Evolutionary conservation across 805 yeast genomes (phyloP), one percentile per base, ranked within the genome.

Genomic region (Candida incommunis): DNA sequence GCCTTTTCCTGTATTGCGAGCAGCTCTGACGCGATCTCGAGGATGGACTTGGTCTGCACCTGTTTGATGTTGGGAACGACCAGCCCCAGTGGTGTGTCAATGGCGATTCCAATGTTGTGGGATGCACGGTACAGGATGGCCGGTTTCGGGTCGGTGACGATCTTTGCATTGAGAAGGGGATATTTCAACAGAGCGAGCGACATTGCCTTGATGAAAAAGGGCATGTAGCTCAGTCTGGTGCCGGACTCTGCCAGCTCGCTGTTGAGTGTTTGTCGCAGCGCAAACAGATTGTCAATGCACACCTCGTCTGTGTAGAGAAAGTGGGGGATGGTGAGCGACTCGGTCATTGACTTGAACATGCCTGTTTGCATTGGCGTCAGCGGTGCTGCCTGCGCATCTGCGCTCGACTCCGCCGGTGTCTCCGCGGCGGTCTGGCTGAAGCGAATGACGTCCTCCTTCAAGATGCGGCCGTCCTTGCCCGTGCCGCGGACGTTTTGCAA

Each of bases 221-320:
- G 64, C 60, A 60, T 55, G 49, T 41, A 60, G 11, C 63, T 55
- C 24, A 60, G 46, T 44, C 55, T 57, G 16, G 29, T 26, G 24
- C 40, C 40, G 2, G 46, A 45, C 4, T 40, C n/a, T 5, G 42
- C 37, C 11, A 54, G 52, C 3, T 46, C 47, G 4, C 46, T 27
- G 47, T 60, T 60, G 41, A 58, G 47, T 4, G 46, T 29, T 4
- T 45, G 27, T 16, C 64, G 53, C 20, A 59, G 43, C n/a, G 44
- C 45, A 18, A 48, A 43, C 27, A 59, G 54, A n/a, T 44, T 43
- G 48, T 58, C 62, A 45, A 60, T 45, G 7, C 48, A 48, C 18
- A 60, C 51, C 41, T 60, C 64, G 41, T 60, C 65, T 1, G 64
- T 53, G 48, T 59, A 60, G 29, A 60, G 50, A 47, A 60, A 60